Conservation (phyloP, 768 basidiomycete species). For the Rhodocollybia butyracea region DNA sequence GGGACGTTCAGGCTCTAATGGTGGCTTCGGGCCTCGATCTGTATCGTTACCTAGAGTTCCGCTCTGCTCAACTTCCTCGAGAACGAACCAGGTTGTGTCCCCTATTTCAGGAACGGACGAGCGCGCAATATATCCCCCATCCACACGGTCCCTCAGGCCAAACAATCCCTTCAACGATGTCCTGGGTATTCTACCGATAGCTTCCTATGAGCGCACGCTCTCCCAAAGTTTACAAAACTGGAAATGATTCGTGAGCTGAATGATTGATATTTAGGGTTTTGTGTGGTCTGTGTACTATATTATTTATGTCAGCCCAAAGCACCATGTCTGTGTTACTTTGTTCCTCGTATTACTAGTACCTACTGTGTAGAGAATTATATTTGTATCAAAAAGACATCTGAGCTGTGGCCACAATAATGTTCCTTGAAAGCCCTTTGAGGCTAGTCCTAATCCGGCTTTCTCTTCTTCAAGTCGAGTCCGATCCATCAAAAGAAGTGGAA, state of each 20-base stretch:
- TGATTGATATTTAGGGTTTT: background rate
- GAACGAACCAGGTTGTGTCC: background rate
- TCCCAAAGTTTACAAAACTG: background rate
- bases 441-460: too few species aligned
- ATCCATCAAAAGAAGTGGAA: too few species aligned
- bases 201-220: conserved; percentile 1
- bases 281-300: background rate
- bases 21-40: background rate
- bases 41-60: background rate
- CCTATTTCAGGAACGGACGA: background rate
- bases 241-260: background rate
- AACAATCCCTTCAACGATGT: background rate
- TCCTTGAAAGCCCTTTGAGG: too few species aligned
- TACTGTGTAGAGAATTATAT: too few species aligned
- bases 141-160: background rate
- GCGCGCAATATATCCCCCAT: background rate
- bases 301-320: too few species aligned
- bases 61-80: background rate
- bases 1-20: background rate
- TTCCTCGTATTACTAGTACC: too few species aligned
- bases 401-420: too few species aligned
- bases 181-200: background rate
- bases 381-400: too few species aligned
- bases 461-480: too few species aligned
- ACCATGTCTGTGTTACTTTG: too few species aligned